Percentiles rank a stretch among this genome's conserved stretches.
phyloP scores from a whole-genome alignment of 2,329 filamentous ascomycete genomes.

The Pochonia chlamydosporia region DNA sequence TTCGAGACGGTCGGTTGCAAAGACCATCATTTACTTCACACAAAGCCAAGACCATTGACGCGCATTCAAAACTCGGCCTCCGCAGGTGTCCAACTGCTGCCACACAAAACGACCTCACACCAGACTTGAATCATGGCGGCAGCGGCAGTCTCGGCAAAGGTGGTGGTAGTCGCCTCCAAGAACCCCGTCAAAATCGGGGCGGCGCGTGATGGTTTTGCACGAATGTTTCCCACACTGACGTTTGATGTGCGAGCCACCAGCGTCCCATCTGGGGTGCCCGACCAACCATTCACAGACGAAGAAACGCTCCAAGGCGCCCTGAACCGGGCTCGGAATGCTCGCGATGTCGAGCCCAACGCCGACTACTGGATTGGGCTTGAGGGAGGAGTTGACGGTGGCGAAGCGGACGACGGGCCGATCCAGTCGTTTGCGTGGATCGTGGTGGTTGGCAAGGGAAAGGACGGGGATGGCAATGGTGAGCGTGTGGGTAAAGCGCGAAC shows the following conservation, averaged over 20 bases:
- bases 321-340: slow-evolving; percentile 30
- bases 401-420: slow-evolving; percentile 18
- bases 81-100: too few species aligned
- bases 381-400: slow-evolving; percentile 29
- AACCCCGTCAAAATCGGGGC: slow-evolving; percentile 36
- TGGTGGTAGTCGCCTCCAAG: slow-evolving; percentile 29
- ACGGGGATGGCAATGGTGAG: slow-evolving; percentile 17
- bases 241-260: slow-evolving; percentile 22
- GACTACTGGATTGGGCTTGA: slow-evolving; percentile 37
- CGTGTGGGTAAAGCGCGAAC: slow-evolving; percentile 31
- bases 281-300: slow-evolving; percentile 32
- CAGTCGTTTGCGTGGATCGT: slow-evolving; percentile 36
- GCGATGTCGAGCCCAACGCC: slow-evolving; percentile 21
- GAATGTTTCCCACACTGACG: slow-evolving; percentile 24
- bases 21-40: too few species aligned
- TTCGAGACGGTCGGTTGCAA: too few species aligned
- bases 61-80: too few species aligned
- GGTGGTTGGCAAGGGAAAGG: slow-evolving; percentile 14
- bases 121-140: too few species aligned
- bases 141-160: not conserved
- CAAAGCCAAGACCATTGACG: too few species aligned
- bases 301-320: slow-evolving; percentile 32
- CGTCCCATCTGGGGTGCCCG: slow-evolving; percentile 31
- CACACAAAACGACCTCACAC: too few species aligned
- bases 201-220: slow-evolving; percentile 27